Evolutionary conservation across 768 basidiomycete species (phyloP).

Genomic region (Melanogaster broomeanus): DNA sequence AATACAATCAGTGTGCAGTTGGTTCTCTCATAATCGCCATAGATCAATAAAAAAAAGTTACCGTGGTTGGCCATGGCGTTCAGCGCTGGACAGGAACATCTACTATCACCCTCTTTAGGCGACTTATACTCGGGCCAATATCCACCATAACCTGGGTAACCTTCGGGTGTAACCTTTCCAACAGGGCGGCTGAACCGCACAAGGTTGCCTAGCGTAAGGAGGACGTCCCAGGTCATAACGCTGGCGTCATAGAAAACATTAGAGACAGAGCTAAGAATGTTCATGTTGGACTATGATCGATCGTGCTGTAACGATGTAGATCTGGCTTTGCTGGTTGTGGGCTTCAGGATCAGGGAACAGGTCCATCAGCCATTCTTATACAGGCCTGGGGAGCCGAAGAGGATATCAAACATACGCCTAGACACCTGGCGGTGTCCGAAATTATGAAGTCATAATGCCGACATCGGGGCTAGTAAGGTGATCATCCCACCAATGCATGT

Average conservation of each 20-base stretch:
- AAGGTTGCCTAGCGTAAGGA: constrained; percentile 21
- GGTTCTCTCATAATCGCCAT: background rate
- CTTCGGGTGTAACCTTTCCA: constrained; percentile 58
- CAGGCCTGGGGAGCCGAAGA: background rate
- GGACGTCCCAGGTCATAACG: constrained; percentile 20
- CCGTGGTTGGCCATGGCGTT: constrained; percentile 88
- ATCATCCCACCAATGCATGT: too few species aligned
- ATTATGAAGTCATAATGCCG: too few species aligned
- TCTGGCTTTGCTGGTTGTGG: too few species aligned
- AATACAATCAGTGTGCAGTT: background rate
- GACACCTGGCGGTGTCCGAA: too few species aligned
- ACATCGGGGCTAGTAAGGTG: too few species aligned
- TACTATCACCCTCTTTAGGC: constrained; percentile 63
- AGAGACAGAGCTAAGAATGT: constrained; percentile 9
- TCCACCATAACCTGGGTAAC: constrained; percentile 59
- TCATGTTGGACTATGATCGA: constrained; percentile 9
- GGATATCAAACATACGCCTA: too few species aligned
- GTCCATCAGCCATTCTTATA: background rate
- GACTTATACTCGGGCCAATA: constrained; percentile 70
- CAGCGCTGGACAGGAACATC: constrained; percentile 72
- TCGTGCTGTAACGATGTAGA: too few species aligned
- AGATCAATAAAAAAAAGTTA: constrained; percentile 26
- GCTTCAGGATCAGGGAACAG: too few species aligned
- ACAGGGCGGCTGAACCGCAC: constrained; percentile 25
- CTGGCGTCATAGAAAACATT: constrained; percentile 4